Conservation (phyloP, 768 basidiomycete species). For the Boletus pseudopeckii region DNA sequence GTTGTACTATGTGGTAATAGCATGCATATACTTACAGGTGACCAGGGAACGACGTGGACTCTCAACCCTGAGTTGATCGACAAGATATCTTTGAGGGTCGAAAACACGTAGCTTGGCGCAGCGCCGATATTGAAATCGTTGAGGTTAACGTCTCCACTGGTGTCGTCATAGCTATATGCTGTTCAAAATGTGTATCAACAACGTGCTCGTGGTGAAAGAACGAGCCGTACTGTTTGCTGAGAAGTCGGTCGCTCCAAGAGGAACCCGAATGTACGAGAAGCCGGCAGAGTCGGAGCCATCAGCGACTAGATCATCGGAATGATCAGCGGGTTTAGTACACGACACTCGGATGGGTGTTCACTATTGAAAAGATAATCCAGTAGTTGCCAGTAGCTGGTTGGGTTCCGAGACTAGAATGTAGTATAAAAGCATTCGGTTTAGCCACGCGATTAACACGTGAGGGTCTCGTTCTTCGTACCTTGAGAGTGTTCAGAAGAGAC, state of each 20-base stretch:
- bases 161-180: slow-evolving; percentile 68
- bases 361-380: slow-evolving; percentile 56
- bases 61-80: slow-evolving; percentile 51
- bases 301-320: slow-evolving; percentile 35
- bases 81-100: slow-evolving; percentile 60
- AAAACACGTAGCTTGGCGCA: slow-evolving; percentile 61
- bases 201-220: neutral
- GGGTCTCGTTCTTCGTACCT: slow-evolving; percentile 39
- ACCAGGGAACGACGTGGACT: slow-evolving; percentile 69
- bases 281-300: slow-evolving; percentile 64
- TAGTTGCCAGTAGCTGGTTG: slow-evolving; percentile 55
- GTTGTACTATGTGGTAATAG: neutral
- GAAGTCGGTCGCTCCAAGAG: slow-evolving; percentile 74
- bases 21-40: slow-evolving; percentile 49
- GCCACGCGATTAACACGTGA: neutral
- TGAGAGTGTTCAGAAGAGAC: slow-evolving; percentile 54
- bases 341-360: slow-evolving; percentile 1
- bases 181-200: slow-evolving; percentile 1
- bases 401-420: slow-evolving; percentile 42
- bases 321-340: neutral
- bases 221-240: slow-evolving; percentile 49
- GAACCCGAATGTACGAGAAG: slow-evolving; percentile 63
- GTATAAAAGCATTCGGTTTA: neutral
- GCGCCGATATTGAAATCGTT: slow-evolving; percentile 52
- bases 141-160: slow-evolving; percentile 58